These are phyloP conservation scores for Ustilago hordei DNA, from an alignment of 1,284 basidiomycete species.

Conservation along the genomic window DNA sequence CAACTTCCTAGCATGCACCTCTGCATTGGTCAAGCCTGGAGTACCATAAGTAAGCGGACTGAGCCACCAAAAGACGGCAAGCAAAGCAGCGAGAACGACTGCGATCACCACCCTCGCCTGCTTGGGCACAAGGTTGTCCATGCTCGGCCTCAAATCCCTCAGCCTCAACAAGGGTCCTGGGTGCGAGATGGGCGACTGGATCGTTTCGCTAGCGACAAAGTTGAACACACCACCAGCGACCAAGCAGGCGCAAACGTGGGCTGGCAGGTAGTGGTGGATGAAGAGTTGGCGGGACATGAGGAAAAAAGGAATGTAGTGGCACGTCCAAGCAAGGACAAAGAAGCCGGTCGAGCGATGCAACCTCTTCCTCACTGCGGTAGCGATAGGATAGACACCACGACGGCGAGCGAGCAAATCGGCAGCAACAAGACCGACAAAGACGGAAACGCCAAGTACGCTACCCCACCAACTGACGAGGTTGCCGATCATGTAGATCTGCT, in stretches of 20 bases:
- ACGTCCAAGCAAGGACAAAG: constrained; percentile 92
- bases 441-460: constrained; percentile 83
- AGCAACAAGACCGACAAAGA: constrained; percentile 88
- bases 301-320: constrained; percentile 98
- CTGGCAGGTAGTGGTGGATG: constrained; percentile 95
- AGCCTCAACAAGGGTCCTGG: constrained; percentile 71
- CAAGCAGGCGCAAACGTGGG: constrained; percentile 83
- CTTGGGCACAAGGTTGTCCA: constrained; percentile 40
- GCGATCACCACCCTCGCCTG: constrained; percentile 26
- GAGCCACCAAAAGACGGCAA: constrained; percentile 58
- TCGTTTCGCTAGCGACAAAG: constrained; percentile 78
- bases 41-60: constrained; percentile 65
- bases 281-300: constrained; percentile 91
- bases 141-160: constrained; percentile 25
- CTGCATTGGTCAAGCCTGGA: constrained; percentile 42
- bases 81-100: constrained; percentile 23
- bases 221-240: constrained; percentile 91
- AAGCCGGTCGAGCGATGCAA: constrained; percentile 95
- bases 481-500: constrained; percentile 96
- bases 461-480: constrained; percentile 96
- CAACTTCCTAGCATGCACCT: constrained; percentile 47
- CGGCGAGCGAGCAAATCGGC: constrained; percentile 90
- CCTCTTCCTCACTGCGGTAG: constrained; percentile 82
- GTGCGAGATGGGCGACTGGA: constrained; percentile 89
- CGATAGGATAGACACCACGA: constrained; percentile 83